These are phyloP conservation scores for Rubus idaeus DNA, from an alignment of 306 rosid species.

Conservation along the genomic window DNA sequence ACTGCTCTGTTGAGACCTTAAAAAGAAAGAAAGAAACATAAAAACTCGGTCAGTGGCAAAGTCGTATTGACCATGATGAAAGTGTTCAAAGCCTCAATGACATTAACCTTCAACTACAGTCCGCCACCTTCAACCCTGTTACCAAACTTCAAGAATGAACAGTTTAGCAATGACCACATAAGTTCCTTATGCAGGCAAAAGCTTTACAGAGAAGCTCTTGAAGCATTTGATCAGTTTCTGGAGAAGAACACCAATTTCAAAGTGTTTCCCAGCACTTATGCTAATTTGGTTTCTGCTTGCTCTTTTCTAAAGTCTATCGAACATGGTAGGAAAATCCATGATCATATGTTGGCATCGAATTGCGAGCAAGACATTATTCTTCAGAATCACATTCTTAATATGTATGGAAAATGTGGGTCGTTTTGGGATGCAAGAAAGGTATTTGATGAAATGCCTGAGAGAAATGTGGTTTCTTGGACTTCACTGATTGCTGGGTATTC, in stretches of 20 bases:
- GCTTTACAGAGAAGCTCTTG: slow-evolving; percentile 57
- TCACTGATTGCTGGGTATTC: slow-evolving; percentile 67
- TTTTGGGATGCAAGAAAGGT: slow-evolving; percentile 57
- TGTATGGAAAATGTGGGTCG: slow-evolving; percentile 83
- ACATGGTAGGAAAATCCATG: slow-evolving; percentile 53
- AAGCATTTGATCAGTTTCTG: slow-evolving; percentile 46
- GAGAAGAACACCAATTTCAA: slow-evolving; percentile 29
- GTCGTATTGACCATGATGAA: not conserved
- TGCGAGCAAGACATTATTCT: slow-evolving; percentile 48
- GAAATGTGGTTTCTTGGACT: slow-evolving; percentile 80
- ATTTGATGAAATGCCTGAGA: slow-evolving; percentile 60
- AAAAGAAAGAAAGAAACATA: too few species aligned
- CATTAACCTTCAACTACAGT: slow-evolving; percentile 27
- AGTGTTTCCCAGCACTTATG: slow-evolving; percentile 46
- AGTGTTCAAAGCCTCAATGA: slow-evolving; percentile 34
- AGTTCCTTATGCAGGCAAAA: slow-evolving; percentile 46
- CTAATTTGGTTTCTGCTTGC: slow-evolving; percentile 58
- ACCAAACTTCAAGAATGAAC: slow-evolving; percentile 28
- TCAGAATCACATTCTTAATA: slow-evolving; percentile 60
- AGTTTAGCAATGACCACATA: slow-evolving; percentile 45
- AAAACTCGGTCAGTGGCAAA: too few species aligned
- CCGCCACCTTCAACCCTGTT: slow-evolving; percentile 25
- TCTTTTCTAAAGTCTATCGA: slow-evolving; percentile 58
- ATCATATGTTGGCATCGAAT: slow-evolving; percentile 41
- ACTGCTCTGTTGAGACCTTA: not conserved